These are phyloP conservation scores for Fraxinus albicans DNA, from an alignment of 305 asterid genomes.

Conservation along the genomic window DNA sequence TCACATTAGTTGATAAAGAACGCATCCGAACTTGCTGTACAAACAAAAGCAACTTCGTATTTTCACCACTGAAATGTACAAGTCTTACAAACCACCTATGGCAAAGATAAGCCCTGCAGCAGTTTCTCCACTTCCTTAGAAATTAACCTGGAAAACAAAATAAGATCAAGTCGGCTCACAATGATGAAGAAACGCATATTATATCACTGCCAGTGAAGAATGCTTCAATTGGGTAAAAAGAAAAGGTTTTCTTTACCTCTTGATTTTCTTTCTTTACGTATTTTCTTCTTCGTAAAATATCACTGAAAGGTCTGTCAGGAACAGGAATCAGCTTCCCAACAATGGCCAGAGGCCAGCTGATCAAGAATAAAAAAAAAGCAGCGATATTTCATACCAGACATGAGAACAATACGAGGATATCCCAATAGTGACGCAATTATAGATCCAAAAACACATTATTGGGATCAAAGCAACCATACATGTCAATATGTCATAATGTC, in stretches of 20 bases:
- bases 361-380: background rate
- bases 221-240: background rate
- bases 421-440: background rate
- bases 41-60: background rate
- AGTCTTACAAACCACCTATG: constrained; percentile 2
- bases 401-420: background rate
- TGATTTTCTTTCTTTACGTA: constrained; percentile 26
- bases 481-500: background rate
- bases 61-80: background rate
- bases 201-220: background rate
- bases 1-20: background rate
- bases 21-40: background rate
- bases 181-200: background rate
- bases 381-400: constrained; percentile 19
- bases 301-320: constrained; percentile 60
- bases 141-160: constrained; percentile 24
- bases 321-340: constrained; percentile 81
- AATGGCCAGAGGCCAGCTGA: constrained; percentile 92
- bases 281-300: constrained; percentile 28
- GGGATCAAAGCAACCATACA: background rate
- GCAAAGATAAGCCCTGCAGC: background rate
- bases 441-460: background rate
- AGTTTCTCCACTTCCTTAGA: constrained; percentile 4
- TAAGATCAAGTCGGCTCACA: background rate
- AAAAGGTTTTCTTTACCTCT: constrained; percentile 16